phyloP scores from a whole-genome alignment of 176 grass and related monocot species.

The Zoysia japonica region DNA sequence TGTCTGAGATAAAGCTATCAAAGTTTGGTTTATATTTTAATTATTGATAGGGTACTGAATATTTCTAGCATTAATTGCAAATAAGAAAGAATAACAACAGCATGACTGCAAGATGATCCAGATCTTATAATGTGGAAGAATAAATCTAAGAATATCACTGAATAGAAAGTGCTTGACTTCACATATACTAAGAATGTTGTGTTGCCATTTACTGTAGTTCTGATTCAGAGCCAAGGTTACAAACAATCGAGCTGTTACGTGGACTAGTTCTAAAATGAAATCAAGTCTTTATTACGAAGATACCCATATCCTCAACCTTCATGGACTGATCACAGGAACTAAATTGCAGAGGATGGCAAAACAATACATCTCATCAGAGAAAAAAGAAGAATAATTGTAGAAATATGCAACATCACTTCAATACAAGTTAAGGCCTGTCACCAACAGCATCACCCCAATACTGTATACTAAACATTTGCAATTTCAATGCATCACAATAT shows the following conservation, averaged over 20 bases:
- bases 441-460: neutral
- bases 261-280: neutral
- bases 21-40: no score
- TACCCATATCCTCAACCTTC: neutral
- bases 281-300: neutral
- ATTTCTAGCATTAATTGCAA: no score
- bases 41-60: no score
- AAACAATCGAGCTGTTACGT: neutral
- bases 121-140: neutral
- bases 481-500: neutral
- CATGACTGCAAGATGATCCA: neutral
- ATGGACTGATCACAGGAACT: neutral
- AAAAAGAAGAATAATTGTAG: neutral
- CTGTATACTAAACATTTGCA: neutral
- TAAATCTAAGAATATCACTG: neutral
- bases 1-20: no score
- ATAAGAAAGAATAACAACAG: neutral
- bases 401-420: neutral
- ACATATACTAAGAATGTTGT: neutral
- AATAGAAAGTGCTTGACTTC: neutral
- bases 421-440: neutral
- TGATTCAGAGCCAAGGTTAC: conserved; percentile 2
- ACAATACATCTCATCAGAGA: neutral
- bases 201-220: neutral
- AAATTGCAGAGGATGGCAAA: conserved; percentile 1